Base-by-base conservation (phyloP, 2,329 filamentous ascomycete genomes). In the Xylaria sp. region DNA sequence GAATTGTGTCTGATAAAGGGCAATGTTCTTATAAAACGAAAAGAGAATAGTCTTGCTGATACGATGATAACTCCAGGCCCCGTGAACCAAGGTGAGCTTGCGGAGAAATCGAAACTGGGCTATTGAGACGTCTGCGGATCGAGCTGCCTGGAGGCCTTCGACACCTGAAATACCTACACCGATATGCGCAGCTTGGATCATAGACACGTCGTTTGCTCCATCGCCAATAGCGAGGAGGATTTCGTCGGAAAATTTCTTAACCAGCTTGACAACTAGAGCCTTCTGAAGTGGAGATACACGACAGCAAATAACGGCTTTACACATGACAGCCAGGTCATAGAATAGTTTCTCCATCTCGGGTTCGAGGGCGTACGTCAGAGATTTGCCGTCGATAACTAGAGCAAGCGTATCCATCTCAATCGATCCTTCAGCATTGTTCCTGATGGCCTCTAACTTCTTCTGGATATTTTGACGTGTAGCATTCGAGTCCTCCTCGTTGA, bases 11-110 rank as follows among this genome's bases (percentile, higher is more conserved):
- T 99, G 94, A 83, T 98, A 99, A 70, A 99, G 85, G 23, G 94
- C 92, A 74, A 98, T 97, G 82, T 99, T 99, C 86, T 99, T 99
- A 86, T 99, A 99, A 81, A 98, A 99, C 6, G 96, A 98, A 82
- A 97, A 99, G 71, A 99, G 82, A 76, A 99, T 98, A 67, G 97
- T 94, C 83, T 97, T 97, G 86, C 92, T 95, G 79, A 99, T 92
- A 67, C 96, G 92, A 79, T 97, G 95, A 79, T 99, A 99, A 79
- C 93, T 97, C 96, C 96, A 99, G 6, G 94, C 91, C 28, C 96
- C 96, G 78, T 99, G 96, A 11, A 99, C 96, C 31, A 99, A 87
- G 33, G 98, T 87, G 63, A 99, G 85, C 82, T 99, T 99, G 73
- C 94, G 92, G 59, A 99, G 88, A 81, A 92, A 99, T 65, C 95